Evolutionary conservation across 1,139 yeast genomes (phyloP).

Genomic region (Pichia sp.): DNA sequence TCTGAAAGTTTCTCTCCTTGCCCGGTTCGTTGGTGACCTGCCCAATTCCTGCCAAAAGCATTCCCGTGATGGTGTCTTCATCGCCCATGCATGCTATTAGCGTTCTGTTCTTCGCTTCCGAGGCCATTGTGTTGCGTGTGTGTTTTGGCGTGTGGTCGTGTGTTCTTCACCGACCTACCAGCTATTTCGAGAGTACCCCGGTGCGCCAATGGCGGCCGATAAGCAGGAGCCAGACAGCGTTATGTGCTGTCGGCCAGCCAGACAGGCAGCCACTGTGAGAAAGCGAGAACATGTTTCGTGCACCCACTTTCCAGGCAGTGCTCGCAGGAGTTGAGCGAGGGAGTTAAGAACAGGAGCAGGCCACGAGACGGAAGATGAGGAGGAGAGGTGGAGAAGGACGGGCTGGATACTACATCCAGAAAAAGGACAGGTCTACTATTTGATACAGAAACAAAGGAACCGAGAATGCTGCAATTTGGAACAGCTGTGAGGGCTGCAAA

Average conservation of each 20-base stretch:
- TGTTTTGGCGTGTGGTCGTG: neutral
- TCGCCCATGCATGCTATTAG: slow-evolving; percentile 92
- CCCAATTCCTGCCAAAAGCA: slow-evolving; percentile 93
- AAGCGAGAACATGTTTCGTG: neutral
- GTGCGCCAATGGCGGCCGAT: neutral
- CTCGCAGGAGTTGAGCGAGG: neutral
- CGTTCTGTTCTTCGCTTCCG: slow-evolving; percentile 50
- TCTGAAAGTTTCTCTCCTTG: slow-evolving; percentile 79
- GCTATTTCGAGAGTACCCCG: neutral
- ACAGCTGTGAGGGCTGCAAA: neutral
- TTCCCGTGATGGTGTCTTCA: slow-evolving; percentile 95
- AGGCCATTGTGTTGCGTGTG: slow-evolving; percentile 17
- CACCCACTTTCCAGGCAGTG: neutral
- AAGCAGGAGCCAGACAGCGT: neutral
- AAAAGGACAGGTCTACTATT: neutral
- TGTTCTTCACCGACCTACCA: neutral
- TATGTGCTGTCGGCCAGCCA: neutral
- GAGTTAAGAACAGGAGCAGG: neutral
- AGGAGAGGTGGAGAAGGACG: neutral
- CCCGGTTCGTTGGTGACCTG: slow-evolving; percentile 61
- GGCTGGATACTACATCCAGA: neutral
- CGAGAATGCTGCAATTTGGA: neutral
- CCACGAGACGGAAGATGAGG: neutral
- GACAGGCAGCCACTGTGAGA: neutral
- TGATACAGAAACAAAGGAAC: neutral